Percentiles rank a stretch among this genome's conserved stretches.
phyloP scores from a whole-genome alignment of 306 rosid species.

The Sesbania bispinosa region DNA sequence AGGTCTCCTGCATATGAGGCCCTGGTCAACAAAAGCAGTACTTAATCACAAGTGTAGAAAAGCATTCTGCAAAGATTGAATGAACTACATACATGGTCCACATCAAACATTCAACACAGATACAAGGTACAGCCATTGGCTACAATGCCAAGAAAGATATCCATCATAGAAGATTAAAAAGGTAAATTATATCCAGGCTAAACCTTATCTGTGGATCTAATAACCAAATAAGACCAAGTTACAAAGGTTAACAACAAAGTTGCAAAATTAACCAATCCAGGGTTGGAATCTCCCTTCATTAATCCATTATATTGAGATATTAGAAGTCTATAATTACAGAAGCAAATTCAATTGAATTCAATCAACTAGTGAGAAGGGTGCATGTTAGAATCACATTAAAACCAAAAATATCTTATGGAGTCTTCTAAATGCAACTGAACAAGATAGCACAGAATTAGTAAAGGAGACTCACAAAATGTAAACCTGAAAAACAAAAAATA shows the following conservation, averaged over 20 bases:
- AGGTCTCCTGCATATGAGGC: conserved; percentile 78
- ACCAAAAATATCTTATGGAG: background rate
- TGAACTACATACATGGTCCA: conserved; percentile 1
- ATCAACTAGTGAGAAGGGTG: background rate
- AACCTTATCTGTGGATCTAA: background rate
- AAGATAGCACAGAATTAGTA: background rate
- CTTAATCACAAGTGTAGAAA: conserved; percentile 5
- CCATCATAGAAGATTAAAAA: background rate
- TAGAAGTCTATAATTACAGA: background rate
- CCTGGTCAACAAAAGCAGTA: conserved; percentile 43
- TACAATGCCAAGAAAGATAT: conserved; percentile 4
- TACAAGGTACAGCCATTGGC: background rate
- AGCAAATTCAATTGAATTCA: background rate
- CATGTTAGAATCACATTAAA: background rate
- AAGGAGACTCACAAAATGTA: background rate
- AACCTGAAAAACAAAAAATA: background rate
- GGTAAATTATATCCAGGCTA: background rate
- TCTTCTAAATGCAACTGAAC: background rate
- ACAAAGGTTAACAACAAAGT: background rate
- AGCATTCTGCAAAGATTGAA: background rate
- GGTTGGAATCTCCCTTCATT: background rate
- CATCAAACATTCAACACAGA: background rate
- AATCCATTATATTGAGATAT: background rate
- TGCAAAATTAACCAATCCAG: background rate
- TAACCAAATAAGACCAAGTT: conserved; percentile 12